These are phyloP conservation scores for Dianthus caryophyllus DNA, from an alignment of 148 eudicot genomes.

Conservation along the genomic window DNA sequence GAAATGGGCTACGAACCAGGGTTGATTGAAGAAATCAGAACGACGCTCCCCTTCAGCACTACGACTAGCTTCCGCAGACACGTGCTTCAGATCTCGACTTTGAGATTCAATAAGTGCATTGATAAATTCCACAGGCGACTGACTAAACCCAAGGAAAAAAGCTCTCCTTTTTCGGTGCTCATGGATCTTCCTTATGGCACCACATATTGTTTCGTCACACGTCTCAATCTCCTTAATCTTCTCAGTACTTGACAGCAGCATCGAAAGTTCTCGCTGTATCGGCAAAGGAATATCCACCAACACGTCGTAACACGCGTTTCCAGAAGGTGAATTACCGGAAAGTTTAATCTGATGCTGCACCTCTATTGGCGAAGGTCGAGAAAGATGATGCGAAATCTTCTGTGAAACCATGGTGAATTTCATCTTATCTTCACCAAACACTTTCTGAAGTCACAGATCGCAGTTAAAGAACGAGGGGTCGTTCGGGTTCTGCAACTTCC, in stretches of 20 bases:
- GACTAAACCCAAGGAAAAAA: slow-evolving; percentile 89
- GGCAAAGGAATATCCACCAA: slow-evolving; percentile 88
- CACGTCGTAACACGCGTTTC: slow-evolving; percentile 85
- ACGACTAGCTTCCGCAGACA: slow-evolving; percentile 72
- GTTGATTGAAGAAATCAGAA: slow-evolving; percentile 87
- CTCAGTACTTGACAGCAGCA: slow-evolving; percentile 75
- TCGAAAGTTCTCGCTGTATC: slow-evolving; percentile 77
- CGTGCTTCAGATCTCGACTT: slow-evolving; percentile 72
- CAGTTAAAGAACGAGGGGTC: slow-evolving; percentile 85
- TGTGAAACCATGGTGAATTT: slow-evolving; percentile 81
- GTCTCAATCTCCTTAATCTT: slow-evolving; percentile 78
- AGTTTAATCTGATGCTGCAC: slow-evolving; percentile 84
- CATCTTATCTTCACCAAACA: slow-evolving; percentile 78
- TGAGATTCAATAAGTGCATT: slow-evolving; percentile 87
- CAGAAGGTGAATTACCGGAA: slow-evolving; percentile 71
- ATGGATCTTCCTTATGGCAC: slow-evolving; percentile 77
- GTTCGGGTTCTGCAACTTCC: slow-evolving; percentile 71
- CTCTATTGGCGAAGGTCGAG: slow-evolving; percentile 83
- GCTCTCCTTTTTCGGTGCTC: slow-evolving; percentile 86
- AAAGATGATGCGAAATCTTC: slow-evolving; percentile 65
- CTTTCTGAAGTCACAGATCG: slow-evolving; percentile 75
- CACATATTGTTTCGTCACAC: slow-evolving; percentile 82
- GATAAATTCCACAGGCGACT: slow-evolving; percentile 85
- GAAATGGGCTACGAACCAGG: slow-evolving; percentile 50
- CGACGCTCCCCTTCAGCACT: slow-evolving; percentile 73